Base-by-base conservation (phyloP, 768 basidiomycete genomes). In the Mycena floridula region DNA sequence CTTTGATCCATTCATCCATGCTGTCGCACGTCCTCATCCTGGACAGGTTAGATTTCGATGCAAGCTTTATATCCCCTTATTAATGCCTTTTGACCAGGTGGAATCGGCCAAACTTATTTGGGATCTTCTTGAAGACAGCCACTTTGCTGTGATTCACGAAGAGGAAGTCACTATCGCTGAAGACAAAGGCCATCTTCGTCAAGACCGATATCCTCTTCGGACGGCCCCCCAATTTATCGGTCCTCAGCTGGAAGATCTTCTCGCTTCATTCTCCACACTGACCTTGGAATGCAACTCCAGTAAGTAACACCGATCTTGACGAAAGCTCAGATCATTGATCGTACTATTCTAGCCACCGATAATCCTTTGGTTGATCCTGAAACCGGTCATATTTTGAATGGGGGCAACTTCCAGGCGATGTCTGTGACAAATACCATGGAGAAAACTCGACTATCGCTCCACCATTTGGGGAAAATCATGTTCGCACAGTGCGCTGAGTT, bases 361-460 rank as follows among this genome's bases (percentile, higher is more conserved):
- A 93, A 93, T 57, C 90, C 90, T 1, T 74, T 93, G 7, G 69
- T 91, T 28, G 85, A 93, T 49, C 72, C 72, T 32, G 72, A 80
- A 52, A 76, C 75, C 5, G 79, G 79, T 2, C 67, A 65, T 42
- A 69, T 90, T 16, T 85, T 90, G 59, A 76, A 90, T 45, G 90
- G 88, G 24, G 90, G 90, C 13, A 92, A 92, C 59, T 93, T 93
- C 77, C 89, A 92, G 58, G 87, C 88, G 0, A 85, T 89, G 74
- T 71, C 87, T 3, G 80, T 92, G 30, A 87, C 87, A 7, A 89
- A 87, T 24, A 55, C 65, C n/a, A 67, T 74, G 35, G 74, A 76
- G 50, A 64, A 66, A 50, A 63, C 56, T 15, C 58, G 67, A 11
- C 63, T 77, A 16, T 65, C 72, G 2, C 53, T 77, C 21, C 69